A percentile compares a stretch with the other conserved stretches of the same genome.
These are phyloP conservation scores for Fusarium veterinarium DNA, from an alignment of 2,329 filamentous ascomycete species.

Conservation along the genomic window DNA sequence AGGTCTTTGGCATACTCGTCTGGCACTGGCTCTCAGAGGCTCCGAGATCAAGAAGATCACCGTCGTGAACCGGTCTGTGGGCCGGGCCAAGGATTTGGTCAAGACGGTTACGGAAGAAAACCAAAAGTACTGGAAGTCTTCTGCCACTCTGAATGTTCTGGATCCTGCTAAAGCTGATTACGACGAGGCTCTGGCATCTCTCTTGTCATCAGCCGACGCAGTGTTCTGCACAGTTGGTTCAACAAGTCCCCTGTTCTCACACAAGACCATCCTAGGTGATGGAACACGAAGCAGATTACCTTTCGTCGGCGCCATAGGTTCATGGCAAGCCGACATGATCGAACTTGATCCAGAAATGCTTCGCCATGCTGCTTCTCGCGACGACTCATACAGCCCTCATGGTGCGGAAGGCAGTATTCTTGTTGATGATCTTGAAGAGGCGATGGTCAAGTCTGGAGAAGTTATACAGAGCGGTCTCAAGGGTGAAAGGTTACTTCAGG, in stretches of 20 bases:
- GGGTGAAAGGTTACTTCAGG: constrained; percentile 69
- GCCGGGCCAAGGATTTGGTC: constrained; percentile 8
- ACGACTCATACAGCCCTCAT: not conserved
- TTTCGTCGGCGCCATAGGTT: constrained; percentile 64
- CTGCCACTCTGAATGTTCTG: not conserved
- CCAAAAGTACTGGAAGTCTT: constrained; percentile 30
- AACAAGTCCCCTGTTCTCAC: constrained; percentile 24
- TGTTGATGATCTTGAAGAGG: constrained; percentile 68
- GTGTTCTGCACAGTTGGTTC: constrained; percentile 39
- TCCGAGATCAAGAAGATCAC: constrained; percentile 43
- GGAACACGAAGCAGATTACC: constrained; percentile 5
- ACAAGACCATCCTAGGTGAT: constrained; percentile 1
- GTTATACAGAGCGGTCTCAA: constrained; percentile 70
- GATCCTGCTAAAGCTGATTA: constrained; percentile 20
- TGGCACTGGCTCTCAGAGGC: constrained; percentile 66
- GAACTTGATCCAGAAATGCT: constrained; percentile 74
- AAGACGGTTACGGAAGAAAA: constrained; percentile 24
- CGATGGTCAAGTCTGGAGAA: constrained; percentile 73
- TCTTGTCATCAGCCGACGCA: constrained; percentile 11
- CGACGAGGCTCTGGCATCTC: not conserved
- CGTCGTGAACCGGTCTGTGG: constrained; percentile 46
- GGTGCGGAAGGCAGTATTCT: constrained; percentile 47
- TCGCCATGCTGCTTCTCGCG: constrained; percentile 15
- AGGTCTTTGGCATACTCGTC: constrained; percentile 77
- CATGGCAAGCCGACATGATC: constrained; percentile 71